phyloP scores from a whole-genome alignment of 768 basidiomycete genomes.

The Phlebiopsis flavidoalba region DNA sequence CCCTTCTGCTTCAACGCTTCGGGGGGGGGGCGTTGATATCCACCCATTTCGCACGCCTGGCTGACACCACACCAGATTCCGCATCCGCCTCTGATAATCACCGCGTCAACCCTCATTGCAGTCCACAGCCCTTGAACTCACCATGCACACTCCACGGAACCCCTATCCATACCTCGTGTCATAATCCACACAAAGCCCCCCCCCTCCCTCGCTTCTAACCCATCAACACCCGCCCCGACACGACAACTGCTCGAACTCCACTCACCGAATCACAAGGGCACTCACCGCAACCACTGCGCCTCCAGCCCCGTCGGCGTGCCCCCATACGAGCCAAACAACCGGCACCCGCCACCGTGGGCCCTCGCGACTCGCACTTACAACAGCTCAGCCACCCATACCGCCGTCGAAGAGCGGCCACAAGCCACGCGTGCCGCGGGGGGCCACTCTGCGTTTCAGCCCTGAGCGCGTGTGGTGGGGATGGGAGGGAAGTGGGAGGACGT shows the following conservation, averaged over 20 bases:
- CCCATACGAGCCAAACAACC: constrained; percentile 67
- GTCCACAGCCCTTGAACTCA: constrained; percentile 24
- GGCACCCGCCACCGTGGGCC: constrained; percentile 72
- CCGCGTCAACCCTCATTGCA: background rate
- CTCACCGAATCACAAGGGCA: too few relatives aligned
- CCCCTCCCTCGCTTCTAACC: constrained; percentile 23
- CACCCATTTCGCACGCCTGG: constrained; percentile 68
- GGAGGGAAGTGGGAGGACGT: background rate
- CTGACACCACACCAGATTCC: constrained; percentile 72
- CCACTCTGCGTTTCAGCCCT: constrained; percentile 20
- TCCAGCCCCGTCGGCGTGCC: constrained; percentile 84
- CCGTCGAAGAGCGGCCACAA: too few relatives aligned
- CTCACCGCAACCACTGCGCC: constrained; percentile 67
- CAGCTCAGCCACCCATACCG: constrained; percentile 70
- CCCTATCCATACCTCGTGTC: constrained; percentile 72
- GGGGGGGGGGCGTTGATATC: too few relatives aligned
- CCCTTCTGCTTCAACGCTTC: constrained; percentile 60
- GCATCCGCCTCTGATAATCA: constrained; percentile 53
- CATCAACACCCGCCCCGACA: too few relatives aligned
- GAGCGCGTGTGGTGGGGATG: too few relatives aligned
- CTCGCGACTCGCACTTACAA: constrained; percentile 71
- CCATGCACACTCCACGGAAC: constrained; percentile 73
- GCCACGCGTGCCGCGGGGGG: constrained; percentile 52
- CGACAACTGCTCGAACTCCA: too few relatives aligned
- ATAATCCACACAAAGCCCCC: constrained; percentile 81